phyloP scores from a whole-genome alignment of 2,329 filamentous ascomycete species.

The Arthrocladium fulminans region DNA sequence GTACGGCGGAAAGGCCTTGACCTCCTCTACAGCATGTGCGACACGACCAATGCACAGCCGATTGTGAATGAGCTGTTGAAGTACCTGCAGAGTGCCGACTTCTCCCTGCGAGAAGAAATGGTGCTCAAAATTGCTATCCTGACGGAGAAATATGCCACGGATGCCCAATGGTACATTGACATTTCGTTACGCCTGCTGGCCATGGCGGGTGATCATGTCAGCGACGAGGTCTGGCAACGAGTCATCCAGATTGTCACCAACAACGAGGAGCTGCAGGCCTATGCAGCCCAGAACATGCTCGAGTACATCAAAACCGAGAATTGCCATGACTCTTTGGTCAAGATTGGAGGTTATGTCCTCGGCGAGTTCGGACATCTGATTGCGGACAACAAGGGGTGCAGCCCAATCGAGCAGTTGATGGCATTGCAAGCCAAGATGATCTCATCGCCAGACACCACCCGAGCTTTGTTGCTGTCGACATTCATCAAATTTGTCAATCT shows the following conservation, averaged over 20 bases:
- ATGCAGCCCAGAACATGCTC: conserved; percentile 86
- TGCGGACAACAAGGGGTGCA: conserved; percentile 82
- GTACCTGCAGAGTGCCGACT: conserved; percentile 93
- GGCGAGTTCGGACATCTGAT: conserved; percentile 97
- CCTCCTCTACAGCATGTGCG: conserved; percentile 98
- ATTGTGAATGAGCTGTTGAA: conserved; percentile 90
- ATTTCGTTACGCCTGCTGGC: conserved; percentile 90
- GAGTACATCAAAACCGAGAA: conserved; percentile 87
- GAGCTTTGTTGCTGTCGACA: conserved; percentile 87
- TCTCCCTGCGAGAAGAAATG: conserved; percentile 98
- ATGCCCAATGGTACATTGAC: conserved; percentile 98
- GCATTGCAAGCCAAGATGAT: conserved; percentile 84
- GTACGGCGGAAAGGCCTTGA: conserved; percentile 93
- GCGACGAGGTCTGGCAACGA: conserved; percentile 97
- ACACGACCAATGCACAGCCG: conserved; percentile 82
- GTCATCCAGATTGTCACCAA: conserved; percentile 99
- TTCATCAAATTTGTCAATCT: conserved; percentile 98
- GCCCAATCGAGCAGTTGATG: conserved; percentile 93
- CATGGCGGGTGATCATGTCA: conserved; percentile 96
- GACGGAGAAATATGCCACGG: conserved; percentile 96
- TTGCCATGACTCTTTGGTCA: conserved; percentile 93
- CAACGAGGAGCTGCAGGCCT: conserved; percentile 95
- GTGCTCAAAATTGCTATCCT: conserved; percentile 97
- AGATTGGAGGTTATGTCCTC: conserved; percentile 92
- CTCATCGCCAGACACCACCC: conserved; percentile 76